Conservation (phyloP, 805 yeast species). For the Lachancea cidri region DNA sequence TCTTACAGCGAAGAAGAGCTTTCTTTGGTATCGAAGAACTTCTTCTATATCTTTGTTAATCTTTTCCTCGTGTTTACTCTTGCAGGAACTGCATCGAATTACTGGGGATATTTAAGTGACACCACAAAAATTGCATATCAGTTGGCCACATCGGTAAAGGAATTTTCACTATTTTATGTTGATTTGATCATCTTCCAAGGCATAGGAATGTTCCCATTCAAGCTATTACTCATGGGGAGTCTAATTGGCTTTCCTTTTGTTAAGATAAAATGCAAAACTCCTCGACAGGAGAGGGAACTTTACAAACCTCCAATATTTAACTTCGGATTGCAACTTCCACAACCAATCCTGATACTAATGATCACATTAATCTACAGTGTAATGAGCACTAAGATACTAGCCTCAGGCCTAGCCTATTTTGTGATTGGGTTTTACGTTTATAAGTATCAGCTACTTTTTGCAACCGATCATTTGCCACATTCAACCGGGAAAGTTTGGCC, state of each 20-base stretch:
- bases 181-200: slow-evolving; percentile 81
- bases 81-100: slow-evolving; percentile 84
- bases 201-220: slow-evolving; percentile 85
- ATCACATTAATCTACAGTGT: slow-evolving; percentile 85
- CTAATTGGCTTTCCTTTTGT: slow-evolving; percentile 69
- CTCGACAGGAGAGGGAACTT: slow-evolving; percentile 69
- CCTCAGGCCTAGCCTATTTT: slow-evolving; percentile 82
- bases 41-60: slow-evolving; percentile 90
- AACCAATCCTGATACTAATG: slow-evolving; percentile 78
- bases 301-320: slow-evolving; percentile 89
- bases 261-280: slow-evolving; percentile 62
- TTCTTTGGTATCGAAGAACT: slow-evolving; percentile 85
- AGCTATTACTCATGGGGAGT: slow-evolving; percentile 74
- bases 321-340: slow-evolving; percentile 88
- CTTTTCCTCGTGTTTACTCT: slow-evolving; percentile 89
- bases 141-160: slow-evolving; percentile 74
- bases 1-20: slow-evolving; percentile 91
- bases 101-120: slow-evolving; percentile 77
- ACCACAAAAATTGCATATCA: slow-evolving; percentile 85
- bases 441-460: slow-evolving; percentile 84
- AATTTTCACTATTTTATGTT: slow-evolving; percentile 81
- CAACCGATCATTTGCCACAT: slow-evolving; percentile 93
- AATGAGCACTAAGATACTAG: slow-evolving; percentile 78
- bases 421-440: slow-evolving; percentile 80
- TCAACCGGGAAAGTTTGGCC: slow-evolving; percentile 98